These are phyloP conservation scores for Yamadazyma ubonensis DNA, from an alignment of 805 yeast genomes.

Conservation along the genomic window DNA sequence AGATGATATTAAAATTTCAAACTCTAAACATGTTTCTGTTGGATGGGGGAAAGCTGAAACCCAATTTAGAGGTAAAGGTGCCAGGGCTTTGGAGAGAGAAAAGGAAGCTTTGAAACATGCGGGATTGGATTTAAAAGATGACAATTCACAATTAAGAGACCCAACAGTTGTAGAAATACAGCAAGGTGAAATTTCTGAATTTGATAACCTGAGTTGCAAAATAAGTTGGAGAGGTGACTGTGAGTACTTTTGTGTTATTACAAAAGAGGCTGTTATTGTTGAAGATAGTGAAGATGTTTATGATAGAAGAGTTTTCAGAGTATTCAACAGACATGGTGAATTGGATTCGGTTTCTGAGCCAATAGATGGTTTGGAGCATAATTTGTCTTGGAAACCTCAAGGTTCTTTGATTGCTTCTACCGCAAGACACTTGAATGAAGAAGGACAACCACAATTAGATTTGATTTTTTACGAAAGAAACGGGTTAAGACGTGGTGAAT, in stretches of 20 bases:
- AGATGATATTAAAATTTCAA: slow-evolving; percentile 57
- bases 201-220: slow-evolving; percentile 48
- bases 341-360: slow-evolving; percentile 87
- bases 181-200: slow-evolving; percentile 56
- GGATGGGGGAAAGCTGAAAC: slow-evolving; percentile 99
- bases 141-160: slow-evolving; percentile 59
- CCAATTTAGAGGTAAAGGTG: slow-evolving; percentile 94
- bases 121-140: slow-evolving; percentile 64
- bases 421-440: slow-evolving; percentile 63
- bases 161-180: slow-evolving; percentile 84
- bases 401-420: slow-evolving; percentile 85
- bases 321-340: slow-evolving; percentile 75
- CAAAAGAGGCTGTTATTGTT: slow-evolving; percentile 51
- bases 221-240: slow-evolving; percentile 97
- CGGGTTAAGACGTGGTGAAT: slow-evolving; percentile 89
- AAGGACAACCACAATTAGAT: slow-evolving; percentile 42
- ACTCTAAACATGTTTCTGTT: slow-evolving; percentile 84
- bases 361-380: slow-evolving; percentile 73
- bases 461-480: slow-evolving; percentile 87
- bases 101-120: slow-evolving; percentile 55
- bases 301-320: slow-evolving; percentile 75
- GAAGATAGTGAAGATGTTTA: slow-evolving; percentile 37
- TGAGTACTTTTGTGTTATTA: slow-evolving; percentile 69
- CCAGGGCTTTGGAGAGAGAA: slow-evolving; percentile 72
- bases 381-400: slow-evolving; percentile 84